Evolutionary conservation across 2,329 filamentous ascomycete genomes (phyloP).

Genomic region (Pseudogymnoascus sp.): DNA sequence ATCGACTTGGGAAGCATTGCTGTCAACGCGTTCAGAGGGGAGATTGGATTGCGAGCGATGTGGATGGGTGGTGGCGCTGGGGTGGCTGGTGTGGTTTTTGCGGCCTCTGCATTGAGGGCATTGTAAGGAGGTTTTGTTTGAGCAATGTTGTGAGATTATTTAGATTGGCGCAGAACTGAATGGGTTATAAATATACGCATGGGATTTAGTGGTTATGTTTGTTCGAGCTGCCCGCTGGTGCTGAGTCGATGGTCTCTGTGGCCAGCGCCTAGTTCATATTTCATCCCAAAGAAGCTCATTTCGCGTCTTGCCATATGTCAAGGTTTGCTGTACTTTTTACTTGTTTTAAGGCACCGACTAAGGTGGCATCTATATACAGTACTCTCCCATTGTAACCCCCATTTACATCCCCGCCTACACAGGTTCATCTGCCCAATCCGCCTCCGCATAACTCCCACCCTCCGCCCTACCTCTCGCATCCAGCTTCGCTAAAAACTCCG

Average conservation of each 20-base stretch:
- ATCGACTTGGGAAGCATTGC: neutral
- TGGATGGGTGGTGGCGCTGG: neutral
- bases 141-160: neutral
- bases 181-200: neutral
- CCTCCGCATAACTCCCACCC: neutral
- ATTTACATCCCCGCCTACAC: neutral
- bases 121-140: neutral
- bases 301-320: too few species aligned
- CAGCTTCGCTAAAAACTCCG: constrained; percentile 85
- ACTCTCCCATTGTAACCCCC: neutral
- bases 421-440: constrained; percentile 4
- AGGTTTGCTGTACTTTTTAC: neutral
- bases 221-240: neutral
- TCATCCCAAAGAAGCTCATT: too few species aligned
- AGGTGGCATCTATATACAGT: neutral
- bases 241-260: too few species aligned
- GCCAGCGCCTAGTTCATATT: too few species aligned
- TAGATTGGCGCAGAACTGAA: neutral
- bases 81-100: neutral
- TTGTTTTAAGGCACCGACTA: neutral
- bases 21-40: neutral
- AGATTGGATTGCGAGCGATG: neutral
- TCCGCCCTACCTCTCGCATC: constrained; percentile 43
- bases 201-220: neutral
- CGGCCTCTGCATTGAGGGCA: neutral